Evolutionary conservation across 1,139 yeast species (phyloP).

Genomic region (Hansenula sp.): DNA sequence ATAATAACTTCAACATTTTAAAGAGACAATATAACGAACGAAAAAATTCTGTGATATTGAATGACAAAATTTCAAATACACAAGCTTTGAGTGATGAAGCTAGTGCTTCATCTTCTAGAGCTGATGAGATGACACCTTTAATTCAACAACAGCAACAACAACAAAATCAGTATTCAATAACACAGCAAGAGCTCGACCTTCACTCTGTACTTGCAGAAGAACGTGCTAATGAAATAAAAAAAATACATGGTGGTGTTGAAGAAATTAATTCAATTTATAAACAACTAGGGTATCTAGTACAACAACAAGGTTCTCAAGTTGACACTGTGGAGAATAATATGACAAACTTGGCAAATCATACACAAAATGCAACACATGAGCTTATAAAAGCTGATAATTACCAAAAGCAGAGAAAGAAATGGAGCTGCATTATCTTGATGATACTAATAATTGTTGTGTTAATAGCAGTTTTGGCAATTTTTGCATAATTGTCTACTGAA

Average conservation of each 20-base stretch:
- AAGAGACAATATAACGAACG: slow-evolving; percentile 35
- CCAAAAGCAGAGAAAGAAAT: slow-evolving; percentile 64
- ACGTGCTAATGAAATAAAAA: slow-evolving; percentile 66
- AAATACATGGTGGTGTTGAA: slow-evolving; percentile 70
- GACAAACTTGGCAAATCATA: slow-evolving; percentile 56
- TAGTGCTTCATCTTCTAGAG: slow-evolving; percentile 3
- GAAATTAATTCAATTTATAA: slow-evolving; percentile 84
- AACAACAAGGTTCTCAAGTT: slow-evolving; percentile 80
- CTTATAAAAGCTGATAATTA: slow-evolving; percentile 69
- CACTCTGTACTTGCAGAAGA: slow-evolving; percentile 68
- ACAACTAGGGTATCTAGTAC: slow-evolving; percentile 71
- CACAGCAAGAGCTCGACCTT: slow-evolving; percentile 68
- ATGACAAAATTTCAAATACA: slow-evolving; percentile 25
- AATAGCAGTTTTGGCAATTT: slow-evolving; percentile 26
- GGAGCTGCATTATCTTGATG: slow-evolving; percentile 64
- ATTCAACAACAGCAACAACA: slow-evolving; percentile 29
- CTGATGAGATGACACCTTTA: slow-evolving; percentile 23
- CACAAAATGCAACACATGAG: slow-evolving; percentile 69
- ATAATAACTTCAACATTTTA: slow-evolving; percentile 32
- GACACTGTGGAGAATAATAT: slow-evolving; percentile 82
- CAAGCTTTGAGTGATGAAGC: slow-evolving; percentile 8
- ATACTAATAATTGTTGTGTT: slow-evolving; percentile 40
- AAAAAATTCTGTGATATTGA: slow-evolving; percentile 28
- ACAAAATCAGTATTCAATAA: slow-evolving; percentile 36
- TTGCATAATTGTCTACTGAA: slow-evolving; percentile 7